Conservation (phyloP, 805 yeast species). For the Lachancea sp. region DNA sequence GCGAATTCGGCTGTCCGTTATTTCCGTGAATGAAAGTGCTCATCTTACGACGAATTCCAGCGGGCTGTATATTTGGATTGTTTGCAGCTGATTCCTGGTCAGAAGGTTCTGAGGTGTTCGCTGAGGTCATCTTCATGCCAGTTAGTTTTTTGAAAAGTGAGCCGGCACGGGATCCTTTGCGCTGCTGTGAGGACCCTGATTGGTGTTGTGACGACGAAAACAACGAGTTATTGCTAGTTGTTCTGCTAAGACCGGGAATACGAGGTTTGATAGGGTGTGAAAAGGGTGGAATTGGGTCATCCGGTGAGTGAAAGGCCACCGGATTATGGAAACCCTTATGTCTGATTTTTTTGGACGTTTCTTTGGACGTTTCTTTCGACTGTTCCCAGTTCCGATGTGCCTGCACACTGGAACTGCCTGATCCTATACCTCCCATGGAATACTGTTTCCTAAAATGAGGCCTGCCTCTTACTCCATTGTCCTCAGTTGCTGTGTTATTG, state of each 20-base stretch:
- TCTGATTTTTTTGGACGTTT: background rate
- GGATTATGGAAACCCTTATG: conserved; percentile 10
- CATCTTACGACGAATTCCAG: conserved; percentile 17
- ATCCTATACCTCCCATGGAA: conserved; percentile 4
- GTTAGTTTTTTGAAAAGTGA: conserved; percentile 8
- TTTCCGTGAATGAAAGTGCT: conserved; percentile 20
- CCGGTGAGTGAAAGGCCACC: conserved; percentile 6
- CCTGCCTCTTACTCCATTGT: conserved; percentile 1
- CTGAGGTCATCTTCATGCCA: conserved; percentile 8
- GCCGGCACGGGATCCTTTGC: conserved; percentile 9
- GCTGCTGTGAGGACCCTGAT: conserved; percentile 2
- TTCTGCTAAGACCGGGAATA: conserved; percentile 4
- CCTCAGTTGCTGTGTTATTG: background rate
- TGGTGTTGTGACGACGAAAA: background rate
- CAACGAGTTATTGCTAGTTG: conserved; percentile 5
- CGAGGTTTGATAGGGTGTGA: conserved; percentile 9
- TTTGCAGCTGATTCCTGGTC: conserved; percentile 3
- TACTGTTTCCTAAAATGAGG: conserved; percentile 8
- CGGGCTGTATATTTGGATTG: conserved; percentile 1
- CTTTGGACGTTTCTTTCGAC: background rate
- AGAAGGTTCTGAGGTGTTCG: conserved; percentile 4
- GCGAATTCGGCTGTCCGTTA: background rate
- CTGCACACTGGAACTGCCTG: conserved; percentile 5
- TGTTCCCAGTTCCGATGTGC: conserved; percentile 4
- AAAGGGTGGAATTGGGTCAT: conserved; percentile 10